Evolutionary conservation across 306 rosid species (phyloP).

Genomic region (Castanea mollissima): DNA sequence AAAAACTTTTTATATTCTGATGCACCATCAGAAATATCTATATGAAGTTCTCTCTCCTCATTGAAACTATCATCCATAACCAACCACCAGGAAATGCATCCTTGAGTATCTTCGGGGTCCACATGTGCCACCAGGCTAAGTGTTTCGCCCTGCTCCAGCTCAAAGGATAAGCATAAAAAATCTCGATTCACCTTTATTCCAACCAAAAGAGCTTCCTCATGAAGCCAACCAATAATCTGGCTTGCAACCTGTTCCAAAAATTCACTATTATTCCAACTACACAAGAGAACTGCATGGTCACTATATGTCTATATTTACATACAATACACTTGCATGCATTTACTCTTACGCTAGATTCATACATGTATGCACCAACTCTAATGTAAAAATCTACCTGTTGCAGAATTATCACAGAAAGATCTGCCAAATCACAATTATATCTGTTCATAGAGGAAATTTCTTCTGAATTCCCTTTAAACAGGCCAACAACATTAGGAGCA

Average conservation of each 20-base stretch:
- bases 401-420: conserved; percentile 79
- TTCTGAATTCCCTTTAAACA: conserved; percentile 59
- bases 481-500: conserved; percentile 74
- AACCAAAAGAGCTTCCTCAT: conserved; percentile 72
- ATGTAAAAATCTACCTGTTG: conserved; percentile 60
- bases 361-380: not conserved
- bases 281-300: conserved; percentile 12
- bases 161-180: conserved; percentile 73
- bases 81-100: conserved; percentile 92
- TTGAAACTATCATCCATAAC: conserved; percentile 66
- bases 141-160: conserved; percentile 83
- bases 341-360: not conserved
- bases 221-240: conserved; percentile 86
- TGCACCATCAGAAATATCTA: conserved; percentile 46
- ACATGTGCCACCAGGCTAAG: conserved; percentile 75
- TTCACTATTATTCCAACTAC: conserved; percentile 8
- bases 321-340: not conserved
- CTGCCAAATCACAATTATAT: conserved; percentile 72
- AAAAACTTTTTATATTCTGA: conserved; percentile 70
- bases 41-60: conserved; percentile 63
- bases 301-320: not conserved
- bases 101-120: conserved; percentile 72
- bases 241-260: conserved; percentile 66
- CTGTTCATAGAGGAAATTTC: conserved; percentile 67
- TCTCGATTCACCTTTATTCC: conserved; percentile 76